Evolutionary conservation across 306 rosid genomes (phyloP), one percentile per base, ranked within the genome.

Genomic region (Lathyrus sativus): DNA sequence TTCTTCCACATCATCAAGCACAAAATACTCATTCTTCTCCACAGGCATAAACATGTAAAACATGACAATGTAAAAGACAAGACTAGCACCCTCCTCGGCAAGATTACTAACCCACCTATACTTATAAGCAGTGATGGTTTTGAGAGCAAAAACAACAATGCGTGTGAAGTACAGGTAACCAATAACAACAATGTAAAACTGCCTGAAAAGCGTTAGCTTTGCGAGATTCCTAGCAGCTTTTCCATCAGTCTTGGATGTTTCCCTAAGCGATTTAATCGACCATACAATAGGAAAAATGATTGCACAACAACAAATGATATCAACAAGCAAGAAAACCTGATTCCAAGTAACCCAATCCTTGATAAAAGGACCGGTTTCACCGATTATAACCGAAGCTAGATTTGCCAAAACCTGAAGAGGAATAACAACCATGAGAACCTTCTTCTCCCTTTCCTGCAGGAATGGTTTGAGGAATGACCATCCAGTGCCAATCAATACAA

Each of bases 181-280:
- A 48, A 91, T 88, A 7, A 91, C 97, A 45, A 88, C 91, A 64
- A 91, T 82, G 70, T 91, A 91, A 43, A 91, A 91, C 44, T 86
- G 97, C 76, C 97, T 80, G 73, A 91, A 91, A 12, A 91, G 97
- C 2, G 88, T 83, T 78, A 91, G 55, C 79, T 91, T 91, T 0
- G 96, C 91, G 75, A 91, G 67, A 59, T 88, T 91, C 75, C 86
- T 76, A 0, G 96, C 97, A 5, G 96, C 97, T 66, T 91, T 91
- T 6, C 97, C 96, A n/a, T 91, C 97, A 0, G 97, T 91, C 51
- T 91, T 91, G 6, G 97, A 91, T 2, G 97, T 91, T 84, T 91
- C 97, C 65, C 96, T 74, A 10, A 91, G 74, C 8, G 96, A 83
- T 51, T 95, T 76, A 53, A 91, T 88, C 0, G 97, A 91, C 97